phyloP scores from a whole-genome alignment of 768 basidiomycete species.

The Suillus hirtellus region DNA sequence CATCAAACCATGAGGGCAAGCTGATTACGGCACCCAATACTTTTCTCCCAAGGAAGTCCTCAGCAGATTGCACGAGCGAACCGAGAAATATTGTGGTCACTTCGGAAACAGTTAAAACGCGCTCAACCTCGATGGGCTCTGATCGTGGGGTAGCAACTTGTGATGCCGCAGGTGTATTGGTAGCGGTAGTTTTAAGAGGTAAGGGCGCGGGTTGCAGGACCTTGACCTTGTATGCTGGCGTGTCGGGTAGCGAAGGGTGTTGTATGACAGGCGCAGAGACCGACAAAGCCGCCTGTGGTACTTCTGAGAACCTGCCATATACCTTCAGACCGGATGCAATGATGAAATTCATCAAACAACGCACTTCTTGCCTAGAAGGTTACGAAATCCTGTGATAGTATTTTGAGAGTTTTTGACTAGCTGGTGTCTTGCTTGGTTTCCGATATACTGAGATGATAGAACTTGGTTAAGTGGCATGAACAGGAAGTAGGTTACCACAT shows the following conservation, averaged over 20 bases:
- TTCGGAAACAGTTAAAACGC: slow-evolving; percentile 80
- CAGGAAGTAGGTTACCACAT: slow-evolving; percentile 31
- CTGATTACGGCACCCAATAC: slow-evolving; percentile 82
- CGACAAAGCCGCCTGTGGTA: slow-evolving; percentile 51
- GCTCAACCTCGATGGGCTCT: slow-evolving; percentile 64
- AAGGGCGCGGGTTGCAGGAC: slow-evolving; percentile 77
- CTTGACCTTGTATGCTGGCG: slow-evolving; percentile 82
- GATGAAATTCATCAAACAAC: slow-evolving; percentile 22
- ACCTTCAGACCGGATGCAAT: neutral
- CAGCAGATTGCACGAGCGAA: slow-evolving; percentile 82
- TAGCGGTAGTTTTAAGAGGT: slow-evolving; percentile 56
- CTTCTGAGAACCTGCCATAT: slow-evolving; percentile 68
- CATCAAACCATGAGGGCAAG: slow-evolving; percentile 74
- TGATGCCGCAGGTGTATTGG: slow-evolving; percentile 66
- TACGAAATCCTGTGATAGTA: slow-evolving; percentile 93
- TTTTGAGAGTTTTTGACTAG: slow-evolving; percentile 94
- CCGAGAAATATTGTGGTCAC: slow-evolving; percentile 83
- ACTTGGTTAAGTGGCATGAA: slow-evolving; percentile 12
- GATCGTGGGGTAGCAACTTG: slow-evolving; percentile 70
- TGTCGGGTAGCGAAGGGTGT: slow-evolving; percentile 68
- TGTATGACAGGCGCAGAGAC: slow-evolving; percentile 74
- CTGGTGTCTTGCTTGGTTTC: slow-evolving; percentile 91
- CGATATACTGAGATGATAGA: slow-evolving; percentile 72
- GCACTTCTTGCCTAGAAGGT: slow-evolving; percentile 89
- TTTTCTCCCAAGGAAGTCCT: slow-evolving; percentile 85